phyloP scores from a whole-genome alignment of 192 early-diverging fungal species.

The Cetraspora pellucida region DNA sequence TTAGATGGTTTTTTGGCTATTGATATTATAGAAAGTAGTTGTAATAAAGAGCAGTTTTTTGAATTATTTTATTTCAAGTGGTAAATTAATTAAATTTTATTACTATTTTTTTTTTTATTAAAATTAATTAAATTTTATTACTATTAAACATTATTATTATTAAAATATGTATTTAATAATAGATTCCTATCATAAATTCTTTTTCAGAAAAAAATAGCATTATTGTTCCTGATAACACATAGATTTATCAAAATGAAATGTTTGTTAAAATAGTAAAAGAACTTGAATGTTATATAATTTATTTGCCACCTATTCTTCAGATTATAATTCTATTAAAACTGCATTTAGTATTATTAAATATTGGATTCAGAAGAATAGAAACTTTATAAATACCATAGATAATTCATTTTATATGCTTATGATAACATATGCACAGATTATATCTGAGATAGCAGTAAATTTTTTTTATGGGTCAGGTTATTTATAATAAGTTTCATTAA shows the following conservation, averaged over 20 bases:
- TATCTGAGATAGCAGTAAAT: neutral
- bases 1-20: neutral
- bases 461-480: neutral
- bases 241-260: neutral
- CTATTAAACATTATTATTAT: neutral
- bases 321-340: slow-evolving; percentile 16
- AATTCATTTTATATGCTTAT: neutral
- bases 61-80: neutral
- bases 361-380: slow-evolving; percentile 1
- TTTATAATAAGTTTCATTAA: no score
- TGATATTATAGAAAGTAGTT: slow-evolving; percentile 7
- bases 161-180: neutral
- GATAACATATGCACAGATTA: neutral
- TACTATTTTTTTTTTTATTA: no score
- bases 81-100: neutral
- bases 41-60: slow-evolving; percentile 7
- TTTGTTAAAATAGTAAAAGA: slow-evolving; percentile 8
- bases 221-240: neutral
- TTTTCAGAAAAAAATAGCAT: slow-evolving; percentile 1
- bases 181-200: neutral
- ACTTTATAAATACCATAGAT: neutral
- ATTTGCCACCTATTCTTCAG: slow-evolving; percentile 3
- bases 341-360: slow-evolving; percentile 7
- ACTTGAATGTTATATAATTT: slow-evolving; percentile 2
- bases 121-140: no score